Conservation (phyloP, 2,329 filamentous ascomycete genomes). For the Diaporthe longicolla region DNA sequence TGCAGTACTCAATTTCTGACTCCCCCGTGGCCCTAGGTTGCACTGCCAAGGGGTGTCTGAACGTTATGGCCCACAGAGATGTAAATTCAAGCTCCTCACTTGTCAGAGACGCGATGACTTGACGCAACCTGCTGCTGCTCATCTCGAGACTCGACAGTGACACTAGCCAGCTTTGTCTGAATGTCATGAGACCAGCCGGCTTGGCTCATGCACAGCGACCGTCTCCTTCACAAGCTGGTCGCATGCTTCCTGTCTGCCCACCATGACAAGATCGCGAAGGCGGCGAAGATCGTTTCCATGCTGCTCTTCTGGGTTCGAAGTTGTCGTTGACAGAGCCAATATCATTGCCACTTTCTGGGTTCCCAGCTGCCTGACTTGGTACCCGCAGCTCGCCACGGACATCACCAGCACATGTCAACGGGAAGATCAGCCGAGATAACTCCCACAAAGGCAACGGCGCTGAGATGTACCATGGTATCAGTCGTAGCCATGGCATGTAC, state of each 20-base stretch:
- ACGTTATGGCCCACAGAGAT: not conserved
- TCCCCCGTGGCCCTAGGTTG: not conserved
- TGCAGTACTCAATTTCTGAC: conserved; percentile 2
- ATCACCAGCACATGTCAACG: not conserved
- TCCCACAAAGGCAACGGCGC: not conserved
- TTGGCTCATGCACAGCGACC: conserved; percentile 1
- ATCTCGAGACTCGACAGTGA: not conserved
- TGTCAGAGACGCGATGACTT: conserved; percentile 1
- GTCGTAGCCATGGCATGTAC: not conserved
- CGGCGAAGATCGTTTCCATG: not conserved
- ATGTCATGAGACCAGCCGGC: conserved; percentile 7
- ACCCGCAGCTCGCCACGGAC: not conserved
- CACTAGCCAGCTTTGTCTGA: not conserved
- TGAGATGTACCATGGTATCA: not conserved
- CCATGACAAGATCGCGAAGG: not conserved
- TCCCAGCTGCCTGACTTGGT: not conserved
- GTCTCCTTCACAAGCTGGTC: not conserved
- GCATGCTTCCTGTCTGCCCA: not conserved
- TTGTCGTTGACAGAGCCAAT: not conserved
- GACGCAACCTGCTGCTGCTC: not conserved
- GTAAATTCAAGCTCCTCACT: not conserved
- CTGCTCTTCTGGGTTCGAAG: not conserved
- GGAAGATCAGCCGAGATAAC: conserved; percentile 8
- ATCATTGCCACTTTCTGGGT: not conserved
- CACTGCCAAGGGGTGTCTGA: not conserved